A percentile compares a stretch with the other conserved stretches of the same genome.
Evolutionary conservation across 78 protist genomes (phyloP).

Genomic region (Tieghemostelium lacteum): DNA sequence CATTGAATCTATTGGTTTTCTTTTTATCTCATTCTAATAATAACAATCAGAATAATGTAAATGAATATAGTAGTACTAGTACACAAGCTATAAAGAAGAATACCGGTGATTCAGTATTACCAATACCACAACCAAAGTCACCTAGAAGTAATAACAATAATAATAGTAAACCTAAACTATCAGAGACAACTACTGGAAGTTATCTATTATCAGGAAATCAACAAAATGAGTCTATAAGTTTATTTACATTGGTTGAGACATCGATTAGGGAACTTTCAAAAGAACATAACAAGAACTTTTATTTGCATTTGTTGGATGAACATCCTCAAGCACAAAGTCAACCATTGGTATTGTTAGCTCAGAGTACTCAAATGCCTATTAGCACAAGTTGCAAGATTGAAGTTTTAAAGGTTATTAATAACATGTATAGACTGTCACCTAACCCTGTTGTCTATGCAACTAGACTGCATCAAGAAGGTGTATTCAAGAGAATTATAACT

Average conservation of each 20-base stretch:
- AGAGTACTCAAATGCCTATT: too few species aligned
- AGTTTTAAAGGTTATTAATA: conserved; percentile 10
- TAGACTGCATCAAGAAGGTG: conserved; percentile 35
- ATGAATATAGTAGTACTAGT: not conserved
- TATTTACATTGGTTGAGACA: conserved; percentile 60
- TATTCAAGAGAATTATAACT: conserved; percentile 11
- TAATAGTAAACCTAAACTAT: not conserved
- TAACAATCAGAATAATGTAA: not conserved
- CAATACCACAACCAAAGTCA: not conserved
- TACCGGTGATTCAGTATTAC: not conserved
- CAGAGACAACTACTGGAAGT: not conserved
- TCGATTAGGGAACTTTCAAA: conserved; percentile 15
- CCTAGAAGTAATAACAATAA: not conserved
- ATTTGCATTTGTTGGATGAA: conserved; percentile 16
- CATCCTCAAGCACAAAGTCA: not conserved
- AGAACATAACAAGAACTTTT: conserved; percentile 26
- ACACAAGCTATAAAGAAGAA: not conserved
- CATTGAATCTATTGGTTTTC: conserved; percentile 24
- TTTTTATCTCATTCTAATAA: conserved; percentile 16
- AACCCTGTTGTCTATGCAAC: conserved; percentile 37
- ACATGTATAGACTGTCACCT: conserved; percentile 59
- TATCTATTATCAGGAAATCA: not conserved
- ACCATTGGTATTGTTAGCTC: not conserved
- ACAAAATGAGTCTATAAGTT: not conserved
- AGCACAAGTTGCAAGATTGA: too few species aligned